Conservation (phyloP, 2,329 filamentous ascomycete species). For the Tolypocladium sp. region DNA sequence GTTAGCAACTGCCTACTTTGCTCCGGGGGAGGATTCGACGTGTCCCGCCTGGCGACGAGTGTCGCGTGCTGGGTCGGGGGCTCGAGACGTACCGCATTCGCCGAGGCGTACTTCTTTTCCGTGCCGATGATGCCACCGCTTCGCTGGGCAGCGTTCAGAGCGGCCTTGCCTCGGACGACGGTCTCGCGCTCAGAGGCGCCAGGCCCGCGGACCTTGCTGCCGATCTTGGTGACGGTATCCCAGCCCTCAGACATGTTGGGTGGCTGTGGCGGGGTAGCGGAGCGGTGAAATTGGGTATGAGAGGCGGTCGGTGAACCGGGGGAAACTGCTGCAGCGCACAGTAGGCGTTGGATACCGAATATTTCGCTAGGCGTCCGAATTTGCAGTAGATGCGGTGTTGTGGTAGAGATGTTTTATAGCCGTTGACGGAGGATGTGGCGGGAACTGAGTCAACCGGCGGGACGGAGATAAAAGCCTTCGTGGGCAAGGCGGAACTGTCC, state of each 20-base stretch:
- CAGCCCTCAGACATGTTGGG: conserved; percentile 43
- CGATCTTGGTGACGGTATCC: conserved; percentile 88
- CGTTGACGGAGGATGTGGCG: conserved; percentile 9
- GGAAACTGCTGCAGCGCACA: neutral
- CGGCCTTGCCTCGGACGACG: conserved; percentile 72
- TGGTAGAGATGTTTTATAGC: neutral
- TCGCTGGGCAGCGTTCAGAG: conserved; percentile 84
- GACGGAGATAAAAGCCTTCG: conserved; percentile 13
- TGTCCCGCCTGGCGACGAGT: neutral
- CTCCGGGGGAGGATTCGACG: neutral
- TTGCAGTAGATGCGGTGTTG: neutral
- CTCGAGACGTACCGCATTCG: conserved; percentile 48
- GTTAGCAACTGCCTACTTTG: conserved; percentile 6
- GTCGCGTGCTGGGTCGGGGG: neutral
- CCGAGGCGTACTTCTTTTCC: conserved; percentile 80
- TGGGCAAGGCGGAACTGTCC: conserved; percentile 5
- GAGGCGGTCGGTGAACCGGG: neutral
- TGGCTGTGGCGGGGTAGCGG: neutral
- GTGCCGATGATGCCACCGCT: conserved; percentile 67
- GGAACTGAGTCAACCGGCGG: conserved; percentile 29
- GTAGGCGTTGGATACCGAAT: neutral
- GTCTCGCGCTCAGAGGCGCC: conserved; percentile 67
- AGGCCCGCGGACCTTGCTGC: conserved; percentile 67
- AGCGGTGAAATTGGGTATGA: neutral
- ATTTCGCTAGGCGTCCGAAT: neutral